Base-by-base conservation (phyloP, 352 stramenopile genomes). In the Pythium plurisporium region DNA sequence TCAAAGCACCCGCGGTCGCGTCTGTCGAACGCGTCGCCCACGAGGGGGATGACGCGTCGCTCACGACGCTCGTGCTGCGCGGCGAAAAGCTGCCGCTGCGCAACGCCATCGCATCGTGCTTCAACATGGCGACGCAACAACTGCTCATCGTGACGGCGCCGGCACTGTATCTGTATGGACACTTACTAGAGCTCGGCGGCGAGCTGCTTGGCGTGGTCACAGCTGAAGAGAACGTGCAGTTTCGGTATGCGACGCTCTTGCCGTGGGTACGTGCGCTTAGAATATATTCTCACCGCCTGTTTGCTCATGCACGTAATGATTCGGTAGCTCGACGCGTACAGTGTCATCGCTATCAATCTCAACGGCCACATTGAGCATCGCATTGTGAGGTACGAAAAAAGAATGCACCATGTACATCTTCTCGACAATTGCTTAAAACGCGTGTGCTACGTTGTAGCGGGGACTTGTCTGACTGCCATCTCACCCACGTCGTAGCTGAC, bases 51-150 rank as follows among this genome's bases (percentile, higher is more conserved):
- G 58, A 65, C 25, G 25, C 22, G 17, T 55, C 62, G 19, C 30
- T 65, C 9, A 30, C 83, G 47, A 79, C 76, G 52, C 67, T 86
- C 17, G 70, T 65, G 25, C 46, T 80, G 42, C 76, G 76, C n/a
- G 76, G 71, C 14, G 73, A 86, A 25, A 54, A 64, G 19, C 22
- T 84, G n/a, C 58, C 62, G 30, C 51, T 79, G 1, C 62, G 66
- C 11, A 71, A 79, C 51, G 70, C 67, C 34, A 49, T 84, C 10
- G 65, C 67, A 0, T 82, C 76, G 17, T 67, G 66, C 33, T 81
- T 71, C 42, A 79, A 86, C 29, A 31, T 30, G 7, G 36, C 36
- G 7, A 36, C 38, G 0, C 62, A 76, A 17, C 66, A 75, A 29
- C 56, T 86, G 19, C 55, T 86, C 33, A 65, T 86, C 36, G 69